Evolutionary conservation across 2,329 filamentous ascomycete species (phyloP).

Genomic region (Hymenoscyphus scutula): DNA sequence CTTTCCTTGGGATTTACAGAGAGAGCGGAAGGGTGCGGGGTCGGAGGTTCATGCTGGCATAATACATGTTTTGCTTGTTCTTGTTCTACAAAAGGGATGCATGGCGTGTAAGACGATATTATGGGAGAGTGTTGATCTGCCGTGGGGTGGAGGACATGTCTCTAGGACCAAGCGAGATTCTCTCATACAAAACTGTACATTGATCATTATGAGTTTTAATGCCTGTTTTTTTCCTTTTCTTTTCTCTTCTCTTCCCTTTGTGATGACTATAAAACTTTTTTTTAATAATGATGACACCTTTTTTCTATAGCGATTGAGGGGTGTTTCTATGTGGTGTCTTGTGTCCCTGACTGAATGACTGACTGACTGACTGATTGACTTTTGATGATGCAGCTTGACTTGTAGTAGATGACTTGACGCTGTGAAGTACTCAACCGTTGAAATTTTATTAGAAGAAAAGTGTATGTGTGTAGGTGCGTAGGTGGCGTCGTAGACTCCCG

Average conservation of each 20-base stretch:
- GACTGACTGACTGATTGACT: no score
- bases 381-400: no score
- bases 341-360: no score
- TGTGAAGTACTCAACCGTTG: no score
- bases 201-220: slow-evolving; percentile 23
- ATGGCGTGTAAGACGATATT: slow-evolving; percentile 15
- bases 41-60: slow-evolving; percentile 11
- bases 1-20: slow-evolving; percentile 9
- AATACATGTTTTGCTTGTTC: slow-evolving; percentile 12
- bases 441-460: no score
- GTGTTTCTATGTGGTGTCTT: no score
- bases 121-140: slow-evolving; percentile 1
- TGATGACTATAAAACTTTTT: background rate
- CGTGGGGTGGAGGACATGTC: slow-evolving; percentile 16
- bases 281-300: background rate
- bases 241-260: no score
- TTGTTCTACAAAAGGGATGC: slow-evolving; percentile 13
- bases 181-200: slow-evolving; percentile 30
- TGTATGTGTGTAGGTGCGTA: no score
- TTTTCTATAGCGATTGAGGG: no score
- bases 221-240: slow-evolving; percentile 3
- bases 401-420: no score
- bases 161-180: slow-evolving; percentile 28
- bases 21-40: slow-evolving; percentile 7
- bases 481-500: no score